Base-by-base conservation (phyloP, 2,329 filamentous ascomycete genomes). In the Eutypella sp. region DNA sequence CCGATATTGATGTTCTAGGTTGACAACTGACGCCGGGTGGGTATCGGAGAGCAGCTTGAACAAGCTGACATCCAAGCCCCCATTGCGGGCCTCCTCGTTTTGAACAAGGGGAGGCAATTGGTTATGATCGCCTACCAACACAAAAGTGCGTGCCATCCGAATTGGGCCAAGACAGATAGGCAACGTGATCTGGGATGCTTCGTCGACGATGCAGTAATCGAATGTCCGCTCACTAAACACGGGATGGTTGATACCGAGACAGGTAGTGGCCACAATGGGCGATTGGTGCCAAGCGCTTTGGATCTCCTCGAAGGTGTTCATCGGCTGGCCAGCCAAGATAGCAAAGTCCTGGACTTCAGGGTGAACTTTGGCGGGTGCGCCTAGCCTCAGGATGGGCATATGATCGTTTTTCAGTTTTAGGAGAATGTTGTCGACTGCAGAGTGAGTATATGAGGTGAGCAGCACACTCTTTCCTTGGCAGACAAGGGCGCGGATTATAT, bases 181-280 rank as follows among this genome's bases (percentile, higher is more conserved):
- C 18, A 99, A 72, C 0, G 93, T 99, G 62, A 99, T 97, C 60
- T 99, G 93, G 2, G 91, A 96, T 1, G 93, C 93, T 67, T 99
- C 93, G 55, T 99, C 93, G 4, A 99, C 92, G 51, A 99, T 97
- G 61, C 93, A 99, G 62, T 96, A 97, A 67, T 99, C 93, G 56
- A 99, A 99, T 1, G 85, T 82, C 4, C 93, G 85, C 60, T 92
- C 87, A 46, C 81, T 85, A 68, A 99, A 97, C 8, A 99, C 72
- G 2, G 84, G 78, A 63, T 99, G 93, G 56, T 86, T 92, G 62
- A 96, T 88, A 2, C 91, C 89, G 22, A 99, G 77, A 61, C 93
- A 99, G 0, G 93, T 97, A 1, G 93, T 96, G 4, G 92, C 93
- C 3, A 99, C 93, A 23, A 99, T 84, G 1, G 87, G 87, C 2